These are phyloP conservation scores for Hypoxylon cercidicola DNA, from an alignment of 495 filamentous ascomycete genomes.

Conservation along the genomic window DNA sequence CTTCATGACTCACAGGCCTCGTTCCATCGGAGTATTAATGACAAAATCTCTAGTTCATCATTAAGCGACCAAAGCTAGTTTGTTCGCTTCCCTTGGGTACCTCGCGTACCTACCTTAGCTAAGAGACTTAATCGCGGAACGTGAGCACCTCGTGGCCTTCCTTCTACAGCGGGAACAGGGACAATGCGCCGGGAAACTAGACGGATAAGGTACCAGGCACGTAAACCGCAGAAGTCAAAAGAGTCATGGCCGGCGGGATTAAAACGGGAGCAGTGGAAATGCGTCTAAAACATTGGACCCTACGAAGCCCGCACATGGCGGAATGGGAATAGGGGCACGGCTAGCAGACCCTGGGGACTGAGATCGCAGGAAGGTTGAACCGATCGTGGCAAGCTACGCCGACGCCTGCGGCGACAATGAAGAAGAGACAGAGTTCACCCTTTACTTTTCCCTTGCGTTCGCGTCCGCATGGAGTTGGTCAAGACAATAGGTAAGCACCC, in stretches of 20 bases:
- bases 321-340: background rate
- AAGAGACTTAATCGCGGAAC: background rate
- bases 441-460: constrained; percentile 9
- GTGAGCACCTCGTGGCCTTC: constrained; percentile 4
- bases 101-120: too few species aligned
- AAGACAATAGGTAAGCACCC: too few species aligned
- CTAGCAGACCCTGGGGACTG: background rate
- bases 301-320: constrained; percentile 4
- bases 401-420: constrained; percentile 7
- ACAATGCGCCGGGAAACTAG: constrained; percentile 6
- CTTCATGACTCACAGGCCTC: too few species aligned
- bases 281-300: constrained; percentile 12
- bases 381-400: constrained; percentile 2
- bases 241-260: too few species aligned
- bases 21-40: too few species aligned
- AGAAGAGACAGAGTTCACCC: constrained; percentile 7
- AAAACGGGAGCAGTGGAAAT: background rate
- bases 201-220: too few species aligned
- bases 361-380: background rate
- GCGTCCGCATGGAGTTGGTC: background rate
- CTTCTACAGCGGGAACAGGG: background rate
- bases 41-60: too few species aligned
- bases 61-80: too few species aligned
- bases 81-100: too few species aligned
- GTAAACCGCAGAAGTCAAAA: too few species aligned